Base-by-base conservation (phyloP, 352 stramenopile genomes). In the Thraustotheca clavata region DNA sequence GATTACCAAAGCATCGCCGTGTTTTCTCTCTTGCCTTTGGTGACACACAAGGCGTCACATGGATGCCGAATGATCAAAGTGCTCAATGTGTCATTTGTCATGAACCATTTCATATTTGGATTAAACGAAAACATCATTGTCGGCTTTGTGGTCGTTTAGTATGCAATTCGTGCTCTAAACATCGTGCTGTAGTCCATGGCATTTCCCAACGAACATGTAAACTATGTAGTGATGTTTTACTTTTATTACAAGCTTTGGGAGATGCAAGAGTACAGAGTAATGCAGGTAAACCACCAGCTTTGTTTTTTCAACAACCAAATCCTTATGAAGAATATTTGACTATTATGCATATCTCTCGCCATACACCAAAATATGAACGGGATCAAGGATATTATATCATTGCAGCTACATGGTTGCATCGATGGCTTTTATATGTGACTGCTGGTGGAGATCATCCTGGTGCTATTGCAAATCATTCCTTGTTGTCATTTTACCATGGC, bases 61-160 rank as follows among this genome's bases (percentile, higher is more conserved):
- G 57, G 57, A 65, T 65, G 57, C 41, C 40, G 27, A 65, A 65
- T 20, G 38, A 20, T 33, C 41, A 65, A 33, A 65, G 57, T 16
- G 29, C 36, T 3, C 46, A 57, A n/a, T 65, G 57, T 31, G 57
- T 65, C 18, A 54, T 65, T n/a, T 65, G 57, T 46, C 38, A 52
- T 20, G 36, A 39, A 20, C 18, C 39, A 11, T 65, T 65, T 26
- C 57, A 65, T 18, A 33, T 55, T 20, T 52, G 43, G 43, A 65
- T 41, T 22, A 54, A 54, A 24, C 38, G 57, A 18, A 65, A 55
- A 33, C 57, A 65, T 26, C 57, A 65, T 33, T 65, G 57, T 34
- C 57, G 57, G 11, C 57, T 65, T 9, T 65, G 57, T 46, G 57
- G 57, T 31, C 57, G 57, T 33, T 33, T 65, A n/a, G 57, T 65